Base-by-base conservation (phyloP, 2,329 filamentous ascomycete genomes). In the Moelleriella libera region DNA sequence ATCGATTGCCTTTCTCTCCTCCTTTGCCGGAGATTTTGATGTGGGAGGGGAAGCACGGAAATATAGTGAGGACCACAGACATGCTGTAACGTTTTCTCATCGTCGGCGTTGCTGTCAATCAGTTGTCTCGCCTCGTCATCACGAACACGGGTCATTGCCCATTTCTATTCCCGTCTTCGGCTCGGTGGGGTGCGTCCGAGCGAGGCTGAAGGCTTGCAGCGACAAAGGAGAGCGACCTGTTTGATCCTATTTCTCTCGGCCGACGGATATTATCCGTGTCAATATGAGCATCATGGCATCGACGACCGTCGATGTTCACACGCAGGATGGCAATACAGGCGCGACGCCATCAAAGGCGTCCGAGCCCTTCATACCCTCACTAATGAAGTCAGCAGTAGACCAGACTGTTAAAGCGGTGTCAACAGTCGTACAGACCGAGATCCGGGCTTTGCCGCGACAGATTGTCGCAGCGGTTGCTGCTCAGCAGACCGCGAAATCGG, bases 371-470 rank as follows among this genome's bases (percentile, higher is more conserved):
- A 41, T 50, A 39, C 47, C 49, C 43, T 28, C 43, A n/a, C 21
- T 50, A n/a, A 29, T 47, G 31, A 50, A 50, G 41, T 50, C 40
- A 6, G 49, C 49, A 28, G 49, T 50, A 29, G 49, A 50, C 40
- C 47, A 50, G 43, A 39, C 43, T 7, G 47, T 49, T 31, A 49
- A 49, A 45, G 47, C 49, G 28, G 47, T 49, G 30, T 49, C 45
- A n/a, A 39, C 42, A 28, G 47, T 50, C 30, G 47, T 50, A 12
- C 49, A 49, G 11, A 42, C 47, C 30, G 49, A 50, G 28, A 48
- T 50, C 11, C 49, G 47, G n/a, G 49, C 49, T 12, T 43, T 50
- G 10, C 49, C 49, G 2, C 48, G 43, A 39, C 49, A 48, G 32
- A 41, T 50, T 5, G 45, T 48, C 37, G 45, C 49, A 10, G 45